phyloP scores from a whole-genome alignment of 2,329 filamentous ascomycete genomes.

The Phialophora expanda region DNA sequence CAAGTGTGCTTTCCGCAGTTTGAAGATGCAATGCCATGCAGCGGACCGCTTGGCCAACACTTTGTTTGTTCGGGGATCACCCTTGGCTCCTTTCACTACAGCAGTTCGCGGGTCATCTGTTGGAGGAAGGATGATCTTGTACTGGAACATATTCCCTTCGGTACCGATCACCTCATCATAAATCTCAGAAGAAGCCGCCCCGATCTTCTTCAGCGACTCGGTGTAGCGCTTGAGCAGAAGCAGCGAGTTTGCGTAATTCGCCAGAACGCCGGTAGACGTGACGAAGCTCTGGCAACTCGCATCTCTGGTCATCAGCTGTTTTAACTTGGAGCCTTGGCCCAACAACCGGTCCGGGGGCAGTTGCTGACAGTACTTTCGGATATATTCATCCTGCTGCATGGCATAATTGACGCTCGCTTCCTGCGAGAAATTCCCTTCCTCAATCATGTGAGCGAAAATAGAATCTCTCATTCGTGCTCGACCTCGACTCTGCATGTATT shows the following conservation, averaged over 20 bases:
- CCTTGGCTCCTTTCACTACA: constrained; percentile 70
- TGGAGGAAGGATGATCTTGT: constrained; percentile 79
- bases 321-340: constrained; percentile 63
- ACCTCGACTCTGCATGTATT: constrained; percentile 92
- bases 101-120: constrained; percentile 53
- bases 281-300: constrained; percentile 30
- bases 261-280: constrained; percentile 32
- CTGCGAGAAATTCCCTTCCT: constrained; percentile 70
- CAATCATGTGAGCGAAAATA: constrained; percentile 82
- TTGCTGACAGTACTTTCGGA: constrained; percentile 70
- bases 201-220: constrained; percentile 49
- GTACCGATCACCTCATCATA: constrained; percentile 50
- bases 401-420: constrained; percentile 62
- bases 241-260: constrained; percentile 36
- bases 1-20: constrained; percentile 68
- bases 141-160: constrained; percentile 61
- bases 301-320: constrained; percentile 61
- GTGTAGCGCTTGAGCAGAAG: constrained; percentile 36
- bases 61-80: constrained; percentile 70
- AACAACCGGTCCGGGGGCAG: constrained; percentile 77
- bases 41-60: constrained; percentile 83
- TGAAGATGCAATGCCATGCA: constrained; percentile 79
- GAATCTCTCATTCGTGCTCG: constrained; percentile 79
- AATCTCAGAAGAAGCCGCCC: constrained; percentile 55
- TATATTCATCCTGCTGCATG: constrained; percentile 64